Evolutionary conservation across 1,284 basidiomycete species (phyloP).

Genomic region (Ganoderma meredithae): DNA sequence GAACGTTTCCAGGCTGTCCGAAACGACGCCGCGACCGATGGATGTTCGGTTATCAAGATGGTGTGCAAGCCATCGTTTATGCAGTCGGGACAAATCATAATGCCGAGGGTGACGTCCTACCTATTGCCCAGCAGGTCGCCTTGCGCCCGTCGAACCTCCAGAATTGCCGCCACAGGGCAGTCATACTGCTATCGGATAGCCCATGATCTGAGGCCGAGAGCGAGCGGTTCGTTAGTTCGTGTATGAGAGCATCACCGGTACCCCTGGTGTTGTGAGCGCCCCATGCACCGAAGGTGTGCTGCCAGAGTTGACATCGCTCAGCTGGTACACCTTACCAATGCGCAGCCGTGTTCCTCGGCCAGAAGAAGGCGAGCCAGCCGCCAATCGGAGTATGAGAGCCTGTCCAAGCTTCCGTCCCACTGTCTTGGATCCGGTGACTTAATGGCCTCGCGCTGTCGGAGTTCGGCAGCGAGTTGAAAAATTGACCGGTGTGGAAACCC

Average conservation of each 20-base stretch:
- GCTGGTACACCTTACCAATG: constrained; percentile 9
- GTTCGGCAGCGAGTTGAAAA: constrained; percentile 3
- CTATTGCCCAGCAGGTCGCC: not conserved
- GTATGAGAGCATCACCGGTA: constrained; percentile 16
- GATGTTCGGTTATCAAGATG: constrained; percentile 22
- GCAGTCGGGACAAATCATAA: constrained; percentile 13
- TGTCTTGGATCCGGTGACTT: constrained; percentile 21
- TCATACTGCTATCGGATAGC: constrained; percentile 20
- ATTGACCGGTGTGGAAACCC: constrained; percentile 22
- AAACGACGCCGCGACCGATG: constrained; percentile 10
- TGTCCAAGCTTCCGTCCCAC: constrained; percentile 8
- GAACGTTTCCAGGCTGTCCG: constrained; percentile 8
- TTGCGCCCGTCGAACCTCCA: constrained; percentile 11
- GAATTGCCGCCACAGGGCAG: not conserved
- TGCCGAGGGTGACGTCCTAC: constrained; percentile 16
- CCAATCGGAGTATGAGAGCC: constrained; percentile 7
- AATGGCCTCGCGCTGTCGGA: constrained; percentile 7
- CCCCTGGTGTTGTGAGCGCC: constrained; percentile 14
- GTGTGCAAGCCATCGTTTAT: constrained; percentile 13
- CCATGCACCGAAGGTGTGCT: not conserved
- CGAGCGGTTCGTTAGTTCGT: constrained; percentile 14
- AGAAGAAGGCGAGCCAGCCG: constrained; percentile 6
- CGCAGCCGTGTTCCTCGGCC: constrained; percentile 15
- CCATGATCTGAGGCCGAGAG: constrained; percentile 1
- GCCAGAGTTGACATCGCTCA: constrained; percentile 2